Percentiles rank a stretch among this genome's conserved stretches.
These are phyloP conservation scores for Candida broadrunensis DNA, from an alignment of 805 yeast species.

Conservation along the genomic window DNA sequence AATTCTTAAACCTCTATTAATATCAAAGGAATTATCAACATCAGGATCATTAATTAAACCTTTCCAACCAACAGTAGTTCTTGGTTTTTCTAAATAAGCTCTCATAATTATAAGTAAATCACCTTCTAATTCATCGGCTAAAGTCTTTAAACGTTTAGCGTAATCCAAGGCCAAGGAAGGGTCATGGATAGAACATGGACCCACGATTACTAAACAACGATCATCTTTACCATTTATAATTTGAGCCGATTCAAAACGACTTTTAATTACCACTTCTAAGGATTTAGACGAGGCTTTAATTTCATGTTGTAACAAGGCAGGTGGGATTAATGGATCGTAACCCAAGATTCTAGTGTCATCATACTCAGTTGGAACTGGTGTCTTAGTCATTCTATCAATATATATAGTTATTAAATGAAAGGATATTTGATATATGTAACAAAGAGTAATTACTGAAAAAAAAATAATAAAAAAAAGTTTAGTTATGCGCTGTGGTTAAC, in stretches of 20 bases:
- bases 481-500: not conserved
- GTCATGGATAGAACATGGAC: conserved; percentile 97
- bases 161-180: conserved; percentile 86
- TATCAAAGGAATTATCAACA: conserved; percentile 85
- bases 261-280: conserved; percentile 63
- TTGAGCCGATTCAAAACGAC: conserved; percentile 74
- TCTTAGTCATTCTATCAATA: conserved; percentile 29
- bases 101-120: conserved; percentile 91
- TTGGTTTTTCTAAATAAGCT: conserved; percentile 96
- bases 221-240: conserved; percentile 77
- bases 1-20: conserved; percentile 88
- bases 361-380: conserved; percentile 64
- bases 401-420: too few relatives aligned
- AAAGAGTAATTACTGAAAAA: not conserved
- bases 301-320: conserved; percentile 86
- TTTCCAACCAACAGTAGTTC: conserved; percentile 99
- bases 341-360: conserved; percentile 79
- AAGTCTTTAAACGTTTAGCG: conserved; percentile 62
- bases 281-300: conserved; percentile 61
- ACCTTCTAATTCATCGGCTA: conserved; percentile 66
- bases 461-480: not conserved
- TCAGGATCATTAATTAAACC: conserved; percentile 98
- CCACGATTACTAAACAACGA: conserved; percentile 82
- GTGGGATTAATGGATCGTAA: conserved; percentile 92
- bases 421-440: too few relatives aligned